phyloP scores from a whole-genome alignment of 192 early-diverging fungal species.

The Rhizophagus prolifer region DNA sequence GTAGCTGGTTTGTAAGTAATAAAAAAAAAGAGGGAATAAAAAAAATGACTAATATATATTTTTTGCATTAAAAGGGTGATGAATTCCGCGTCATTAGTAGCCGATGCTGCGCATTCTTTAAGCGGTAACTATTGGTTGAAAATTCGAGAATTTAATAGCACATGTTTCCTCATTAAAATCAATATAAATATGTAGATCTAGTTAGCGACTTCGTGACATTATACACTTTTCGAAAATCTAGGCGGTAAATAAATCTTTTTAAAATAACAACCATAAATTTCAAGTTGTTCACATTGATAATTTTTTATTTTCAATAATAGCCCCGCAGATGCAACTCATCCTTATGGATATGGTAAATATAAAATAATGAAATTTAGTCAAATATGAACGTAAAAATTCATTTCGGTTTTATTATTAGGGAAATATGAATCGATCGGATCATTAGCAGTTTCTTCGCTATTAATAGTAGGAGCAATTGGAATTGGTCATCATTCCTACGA shows the following conservation, averaged over 20 bases:
- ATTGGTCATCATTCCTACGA: constrained; percentile 69
- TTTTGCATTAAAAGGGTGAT: constrained; percentile 40
- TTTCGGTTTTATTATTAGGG: constrained; percentile 29
- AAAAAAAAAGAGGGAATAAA: not conserved
- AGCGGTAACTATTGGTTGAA: constrained; percentile 47
- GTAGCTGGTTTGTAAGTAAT: constrained; percentile 55
- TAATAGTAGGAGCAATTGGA: constrained; percentile 64
- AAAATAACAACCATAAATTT: no score
- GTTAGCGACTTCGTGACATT: constrained; percentile 77
- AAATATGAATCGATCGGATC: constrained; percentile 67
- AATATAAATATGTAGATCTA: constrained; percentile 43
- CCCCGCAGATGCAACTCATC: constrained; percentile 59
- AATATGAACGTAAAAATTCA: not conserved
- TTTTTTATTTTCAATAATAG: not conserved
- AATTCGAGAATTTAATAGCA: not conserved
- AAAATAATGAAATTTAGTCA: not conserved
- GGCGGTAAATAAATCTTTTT: constrained; percentile 27
- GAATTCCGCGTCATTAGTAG: constrained; percentile 76
- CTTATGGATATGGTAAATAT: constrained; percentile 63
- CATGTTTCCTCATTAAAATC: not conserved
- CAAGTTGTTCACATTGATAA: no score
- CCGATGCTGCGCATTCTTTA: constrained; percentile 79
- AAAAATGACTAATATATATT: not conserved
- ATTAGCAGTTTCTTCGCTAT: constrained; percentile 62
- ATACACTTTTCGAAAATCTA: constrained; percentile 72